A percentile compares a stretch with the other conserved stretches of the same genome.
Conservation (phyloP, 495 filamentous ascomycete species). For the Ramalina intermedia region DNA sequence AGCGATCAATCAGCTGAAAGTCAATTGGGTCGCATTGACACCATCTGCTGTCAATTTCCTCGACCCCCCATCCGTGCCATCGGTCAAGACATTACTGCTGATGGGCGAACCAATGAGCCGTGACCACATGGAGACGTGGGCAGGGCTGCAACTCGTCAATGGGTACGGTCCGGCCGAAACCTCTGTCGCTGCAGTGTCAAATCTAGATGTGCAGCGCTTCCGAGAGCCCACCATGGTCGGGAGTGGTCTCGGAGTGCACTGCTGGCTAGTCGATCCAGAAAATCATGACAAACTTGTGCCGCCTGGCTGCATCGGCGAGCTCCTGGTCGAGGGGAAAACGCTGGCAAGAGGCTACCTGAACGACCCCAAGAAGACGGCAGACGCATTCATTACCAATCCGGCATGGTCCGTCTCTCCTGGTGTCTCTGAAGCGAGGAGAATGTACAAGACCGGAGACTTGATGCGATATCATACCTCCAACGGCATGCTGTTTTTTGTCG, state of each 20-base stretch:
- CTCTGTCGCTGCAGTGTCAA: slow-evolving; percentile 26
- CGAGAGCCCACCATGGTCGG: slow-evolving; percentile 26
- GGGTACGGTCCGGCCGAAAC: slow-evolving; percentile 44
- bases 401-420: slow-evolving; percentile 21
- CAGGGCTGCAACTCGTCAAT: slow-evolving; percentile 38
- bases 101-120: slow-evolving; percentile 43
- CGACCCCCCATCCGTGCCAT: slow-evolving; percentile 29
- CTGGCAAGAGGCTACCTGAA: slow-evolving; percentile 26
- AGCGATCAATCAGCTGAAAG: slow-evolving; percentile 31
- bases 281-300: slow-evolving; percentile 23
- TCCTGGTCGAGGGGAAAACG: slow-evolving; percentile 26
- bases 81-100: slow-evolving; percentile 30
- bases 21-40: slow-evolving; percentile 33
- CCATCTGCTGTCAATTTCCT: slow-evolving; percentile 38
- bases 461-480: slow-evolving; percentile 45
- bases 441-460: slow-evolving; percentile 58
- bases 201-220: slow-evolving; percentile 21
- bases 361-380: slow-evolving; percentile 24
- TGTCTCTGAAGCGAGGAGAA: slow-evolving; percentile 22
- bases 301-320: slow-evolving; percentile 25
- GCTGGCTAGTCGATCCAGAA: slow-evolving; percentile 24
- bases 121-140: slow-evolving; percentile 38
- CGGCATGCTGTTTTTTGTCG: slow-evolving; percentile 43
- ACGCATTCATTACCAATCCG: slow-evolving; percentile 31
- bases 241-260: slow-evolving; percentile 5